Percentiles rank a stretch among this genome's conserved stretches.
phyloP scores from a whole-genome alignment of 441 rosid species.

The Rhodomyrtus psidioides region DNA sequence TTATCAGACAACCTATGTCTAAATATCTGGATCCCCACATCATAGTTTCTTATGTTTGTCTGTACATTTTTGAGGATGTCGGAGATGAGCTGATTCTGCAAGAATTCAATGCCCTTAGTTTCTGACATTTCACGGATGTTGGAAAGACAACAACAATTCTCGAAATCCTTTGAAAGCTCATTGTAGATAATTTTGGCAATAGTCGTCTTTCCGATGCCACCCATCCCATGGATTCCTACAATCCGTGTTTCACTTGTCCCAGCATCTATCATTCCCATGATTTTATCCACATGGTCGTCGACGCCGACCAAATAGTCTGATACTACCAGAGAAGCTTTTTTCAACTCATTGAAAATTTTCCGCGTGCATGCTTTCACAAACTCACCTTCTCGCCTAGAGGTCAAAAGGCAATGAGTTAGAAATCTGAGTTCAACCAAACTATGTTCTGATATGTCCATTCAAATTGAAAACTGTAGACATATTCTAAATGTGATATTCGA shows the following conservation, averaged over 20 bases:
- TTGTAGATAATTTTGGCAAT: neutral
- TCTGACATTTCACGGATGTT: neutral
- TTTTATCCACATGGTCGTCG: rapidly evolving
- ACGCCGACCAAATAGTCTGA: rapidly evolving
- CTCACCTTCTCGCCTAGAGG: neutral
- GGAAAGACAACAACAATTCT: rapidly evolving
- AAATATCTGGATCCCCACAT: rapidly evolving
- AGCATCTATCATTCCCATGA: neutral
- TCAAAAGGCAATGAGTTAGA: too few relatives aligned
- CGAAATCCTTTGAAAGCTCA: rapidly evolving
- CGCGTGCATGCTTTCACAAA: rapidly evolving
- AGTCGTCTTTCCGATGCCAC: neutral
- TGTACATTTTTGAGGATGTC: rapidly evolving
- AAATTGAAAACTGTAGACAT: too few relatives aligned
- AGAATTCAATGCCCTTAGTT: rapidly evolving
- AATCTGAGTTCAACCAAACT: too few relatives aligned
- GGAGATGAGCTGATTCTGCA: neutral
- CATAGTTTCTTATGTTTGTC: rapidly evolving
- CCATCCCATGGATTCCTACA: neutral
- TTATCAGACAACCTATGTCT: neutral
- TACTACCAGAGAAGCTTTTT: rapidly evolving
- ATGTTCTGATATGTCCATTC: too few relatives aligned
- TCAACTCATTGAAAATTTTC: rapidly evolving
- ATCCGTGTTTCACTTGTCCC: rapidly evolving
- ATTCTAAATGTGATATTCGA: too few relatives aligned